Base-by-base conservation (phyloP, 345 rosid genomes). In the Gossypium sturtianum region DNA sequence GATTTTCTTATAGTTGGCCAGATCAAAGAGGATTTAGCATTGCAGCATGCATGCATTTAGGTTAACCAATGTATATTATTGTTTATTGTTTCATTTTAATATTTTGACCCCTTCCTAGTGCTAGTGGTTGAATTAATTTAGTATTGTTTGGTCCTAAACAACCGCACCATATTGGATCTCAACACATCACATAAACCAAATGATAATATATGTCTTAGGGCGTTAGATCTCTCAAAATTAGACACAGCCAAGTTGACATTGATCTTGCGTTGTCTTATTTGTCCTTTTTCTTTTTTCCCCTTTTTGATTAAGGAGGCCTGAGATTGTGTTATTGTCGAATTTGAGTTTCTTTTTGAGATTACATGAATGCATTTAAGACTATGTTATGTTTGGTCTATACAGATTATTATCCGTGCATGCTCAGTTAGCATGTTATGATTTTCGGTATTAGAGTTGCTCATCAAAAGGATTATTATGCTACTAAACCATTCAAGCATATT, bases 21-120 rank as follows among this genome's bases (percentile, higher is more conserved):
- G 76, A 66, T 77, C 25, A 74, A 60, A 34, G 80, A 80, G 80
- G 70, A 74, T 72, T 84, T 84, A 52, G 56, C 56, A 16, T 15
- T 52, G 56, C 19, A 51, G 56, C 7, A 13, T 51, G 56, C 19
- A 51, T 51, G 89, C 81, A 56, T 63, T 75, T 75, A 81, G 83
- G 71, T 73, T 79, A 63, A 71, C 79, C 80, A 7, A 7, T 83
- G 85, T 88, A 82, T 70, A 80, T 83, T 71, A 17, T 63, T 73
- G 66, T 71, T 56, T 5, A n/a, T 25, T 16, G 44, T 74, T 48
- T 52, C 23, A 57, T 66, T 48, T 23, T 47, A 17, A 54, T n/a
- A 51, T 7, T 68, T 1, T 19, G 2, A 9, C 20, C n/a, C 60
- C 69, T 16, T 38, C 75, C 52, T 78, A 79, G 83, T 75, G 71